phyloP scores from a whole-genome alignment of 2,329 filamentous ascomycete species.

The Curvularia sp. region DNA sequence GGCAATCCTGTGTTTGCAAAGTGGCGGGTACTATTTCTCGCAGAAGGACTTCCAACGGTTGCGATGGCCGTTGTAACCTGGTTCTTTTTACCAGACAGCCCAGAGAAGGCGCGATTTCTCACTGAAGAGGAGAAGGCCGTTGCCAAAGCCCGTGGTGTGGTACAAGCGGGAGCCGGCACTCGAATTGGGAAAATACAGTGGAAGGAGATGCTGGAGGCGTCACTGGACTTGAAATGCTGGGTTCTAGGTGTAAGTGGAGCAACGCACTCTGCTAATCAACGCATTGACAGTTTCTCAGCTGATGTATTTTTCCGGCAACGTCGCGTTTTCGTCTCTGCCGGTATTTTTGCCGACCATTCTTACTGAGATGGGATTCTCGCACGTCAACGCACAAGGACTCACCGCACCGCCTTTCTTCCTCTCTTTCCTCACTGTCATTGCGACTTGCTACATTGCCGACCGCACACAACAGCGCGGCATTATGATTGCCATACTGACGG shows the following conservation, averaged over 20 bases:
- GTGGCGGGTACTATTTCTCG: constrained; percentile 66
- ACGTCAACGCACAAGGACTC: constrained; percentile 72
- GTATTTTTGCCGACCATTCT: constrained; percentile 55
- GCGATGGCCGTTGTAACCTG: constrained; percentile 52
- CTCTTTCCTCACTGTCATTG: constrained; percentile 68
- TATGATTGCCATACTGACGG: constrained; percentile 63
- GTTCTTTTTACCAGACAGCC: constrained; percentile 55
- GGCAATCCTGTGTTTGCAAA: constrained; percentile 62
- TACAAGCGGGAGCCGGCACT: constrained; percentile 38
- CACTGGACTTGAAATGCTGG: constrained; percentile 46
- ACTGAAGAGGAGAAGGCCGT: constrained; percentile 51
- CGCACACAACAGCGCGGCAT: constrained; percentile 68
- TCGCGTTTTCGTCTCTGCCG: constrained; percentile 61
- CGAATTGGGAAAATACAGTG: constrained; percentile 40
- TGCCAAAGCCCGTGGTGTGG: constrained; percentile 39
- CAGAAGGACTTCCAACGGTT: constrained; percentile 54
- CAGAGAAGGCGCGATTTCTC: constrained; percentile 53
- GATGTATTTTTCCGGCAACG: constrained; percentile 50
- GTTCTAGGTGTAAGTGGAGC: constrained; percentile 39
- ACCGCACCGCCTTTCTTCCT: constrained; percentile 75
- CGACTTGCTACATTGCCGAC: constrained; percentile 70
- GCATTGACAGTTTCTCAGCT: constrained; percentile 24
- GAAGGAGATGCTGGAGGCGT: constrained; percentile 38
- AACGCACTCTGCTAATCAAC: neutral
- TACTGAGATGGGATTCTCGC: constrained; percentile 69